phyloP scores from a whole-genome alignment of 164 flowering plant genomes.

The Umbilicus rupestris region DNA sequence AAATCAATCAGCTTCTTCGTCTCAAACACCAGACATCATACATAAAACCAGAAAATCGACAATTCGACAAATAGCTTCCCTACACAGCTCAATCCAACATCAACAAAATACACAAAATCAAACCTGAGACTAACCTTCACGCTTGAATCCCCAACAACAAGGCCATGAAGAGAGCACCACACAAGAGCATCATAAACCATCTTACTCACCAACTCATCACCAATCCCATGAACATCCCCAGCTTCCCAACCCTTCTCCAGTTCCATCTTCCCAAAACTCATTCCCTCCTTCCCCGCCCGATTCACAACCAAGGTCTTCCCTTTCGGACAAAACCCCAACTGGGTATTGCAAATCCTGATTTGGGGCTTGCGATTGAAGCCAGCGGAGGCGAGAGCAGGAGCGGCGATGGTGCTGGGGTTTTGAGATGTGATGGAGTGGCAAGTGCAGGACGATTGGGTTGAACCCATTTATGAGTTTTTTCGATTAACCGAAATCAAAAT shows the following conservation, averaged over 20 bases:
- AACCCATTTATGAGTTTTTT: neutral
- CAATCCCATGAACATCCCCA: slow-evolving; percentile 30
- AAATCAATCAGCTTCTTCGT: no score
- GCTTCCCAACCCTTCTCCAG: neutral
- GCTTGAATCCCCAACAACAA: slow-evolving; percentile 72
- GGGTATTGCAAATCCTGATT: neutral
- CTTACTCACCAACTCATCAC: slow-evolving; percentile 43
- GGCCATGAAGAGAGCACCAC: slow-evolving; percentile 91
- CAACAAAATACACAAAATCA: neutral
- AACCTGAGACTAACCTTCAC: slow-evolving; percentile 30
- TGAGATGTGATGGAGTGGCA: neutral
- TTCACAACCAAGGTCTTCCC: neutral
- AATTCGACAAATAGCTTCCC: no score
- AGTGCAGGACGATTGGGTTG: neutral
- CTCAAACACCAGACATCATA: neutral
- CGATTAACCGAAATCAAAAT: neutral
- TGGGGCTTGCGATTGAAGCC: neutral
- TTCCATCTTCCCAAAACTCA: neutral
- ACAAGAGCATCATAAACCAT: slow-evolving; percentile 77
- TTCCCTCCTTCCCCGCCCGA: neutral
- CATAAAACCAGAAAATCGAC: neutral
- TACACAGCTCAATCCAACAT: neutral
- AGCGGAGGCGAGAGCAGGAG: neutral
- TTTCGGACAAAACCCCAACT: slow-evolving; percentile 4
- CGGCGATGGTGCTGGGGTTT: neutral